Conservation (phyloP, 495 filamentous ascomycete species). For the Talaromyces proteolyticus region DNA sequence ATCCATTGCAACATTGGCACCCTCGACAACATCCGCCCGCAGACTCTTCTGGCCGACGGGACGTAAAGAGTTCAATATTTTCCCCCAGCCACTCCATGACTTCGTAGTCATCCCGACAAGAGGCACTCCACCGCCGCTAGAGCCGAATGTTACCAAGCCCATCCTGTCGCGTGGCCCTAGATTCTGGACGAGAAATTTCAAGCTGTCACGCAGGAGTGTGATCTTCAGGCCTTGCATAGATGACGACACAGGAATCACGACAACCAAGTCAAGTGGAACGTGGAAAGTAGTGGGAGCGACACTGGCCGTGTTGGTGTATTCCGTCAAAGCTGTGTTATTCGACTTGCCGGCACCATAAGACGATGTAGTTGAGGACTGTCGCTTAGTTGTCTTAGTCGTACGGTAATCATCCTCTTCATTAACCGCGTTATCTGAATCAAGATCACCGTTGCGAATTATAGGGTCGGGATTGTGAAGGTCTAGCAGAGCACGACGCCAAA, state of each 20-base stretch:
- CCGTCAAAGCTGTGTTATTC: constrained; percentile 38
- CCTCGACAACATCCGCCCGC: constrained; percentile 94
- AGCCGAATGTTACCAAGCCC: constrained; percentile 97
- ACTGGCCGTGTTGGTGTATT: constrained; percentile 62
- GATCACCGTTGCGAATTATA: constrained; percentile 59
- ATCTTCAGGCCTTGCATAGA: constrained; percentile 99
- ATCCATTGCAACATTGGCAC: constrained; percentile 98
- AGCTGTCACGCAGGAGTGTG: constrained; percentile 84
- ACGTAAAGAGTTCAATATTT: constrained; percentile 80
- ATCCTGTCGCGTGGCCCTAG: constrained; percentile 94
- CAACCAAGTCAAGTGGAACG: constrained; percentile 91
- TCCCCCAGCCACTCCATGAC: constrained; percentile 85
- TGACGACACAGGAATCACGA: constrained; percentile 94
- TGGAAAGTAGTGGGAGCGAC: constrained; percentile 60
- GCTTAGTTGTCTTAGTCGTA: constrained; percentile 57
- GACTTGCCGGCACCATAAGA: constrained; percentile 64
- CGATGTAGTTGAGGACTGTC: constrained; percentile 82
- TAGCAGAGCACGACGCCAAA: constrained; percentile 83
- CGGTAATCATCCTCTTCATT: constrained; percentile 91
- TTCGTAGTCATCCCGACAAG: constrained; percentile 98
- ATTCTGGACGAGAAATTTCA: constrained; percentile 86
- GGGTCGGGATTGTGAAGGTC: constrained; percentile 68
- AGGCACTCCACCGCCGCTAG: constrained; percentile 86
- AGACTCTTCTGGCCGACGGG: constrained; percentile 96
- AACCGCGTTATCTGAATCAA: constrained; percentile 73